Evolutionary conservation across 352 stramenopile genomes (phyloP).

Genomic region (Phytophthora meadii): DNA sequence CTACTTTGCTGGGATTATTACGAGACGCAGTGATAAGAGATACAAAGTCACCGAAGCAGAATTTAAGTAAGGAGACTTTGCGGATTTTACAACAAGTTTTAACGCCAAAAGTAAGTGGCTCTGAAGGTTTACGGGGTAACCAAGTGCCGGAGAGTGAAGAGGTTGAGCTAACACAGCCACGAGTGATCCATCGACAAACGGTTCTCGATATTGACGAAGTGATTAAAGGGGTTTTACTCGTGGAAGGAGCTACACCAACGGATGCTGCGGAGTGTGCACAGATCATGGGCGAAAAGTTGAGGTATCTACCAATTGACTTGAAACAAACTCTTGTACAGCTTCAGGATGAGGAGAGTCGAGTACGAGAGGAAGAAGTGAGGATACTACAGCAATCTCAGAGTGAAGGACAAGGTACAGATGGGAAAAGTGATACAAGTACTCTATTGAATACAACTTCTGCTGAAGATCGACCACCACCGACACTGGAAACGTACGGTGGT

Average conservation of each 20-base stretch:
- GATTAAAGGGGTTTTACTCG: slow-evolving; percentile 54
- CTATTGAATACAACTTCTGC: not conserved
- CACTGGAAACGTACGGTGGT: slow-evolving; percentile 19
- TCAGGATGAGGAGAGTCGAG: slow-evolving; percentile 26
- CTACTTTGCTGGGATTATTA: slow-evolving; percentile 49
- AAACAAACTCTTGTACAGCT: slow-evolving; percentile 31
- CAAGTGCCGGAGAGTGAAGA: slow-evolving; percentile 21
- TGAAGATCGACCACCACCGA: slow-evolving; percentile 15
- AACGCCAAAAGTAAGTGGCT: slow-evolving; percentile 8
- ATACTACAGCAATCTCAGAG: slow-evolving; percentile 12
- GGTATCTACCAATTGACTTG: slow-evolving; percentile 57
- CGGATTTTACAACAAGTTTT: slow-evolving; percentile 38
- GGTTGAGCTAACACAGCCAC: slow-evolving; percentile 11
- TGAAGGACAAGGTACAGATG: slow-evolving; percentile 21
- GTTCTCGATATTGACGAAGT: slow-evolving; percentile 55
- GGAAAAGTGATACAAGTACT: slow-evolving; percentile 10
- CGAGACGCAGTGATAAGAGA: slow-evolving; percentile 58
- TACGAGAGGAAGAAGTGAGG: slow-evolving; percentile 20
- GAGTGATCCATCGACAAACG: slow-evolving; percentile 17
- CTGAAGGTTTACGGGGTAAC: slow-evolving; percentile 4
- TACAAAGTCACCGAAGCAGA: slow-evolving; percentile 67
- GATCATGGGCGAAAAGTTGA: slow-evolving; percentile 47
- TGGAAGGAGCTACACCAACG: slow-evolving; percentile 42
- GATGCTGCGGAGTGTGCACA: slow-evolving; percentile 50
- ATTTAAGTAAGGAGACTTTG: slow-evolving; percentile 61